Base-by-base conservation (phyloP, 2,329 filamentous ascomycete species). In the Calycina herbarum region DNA sequence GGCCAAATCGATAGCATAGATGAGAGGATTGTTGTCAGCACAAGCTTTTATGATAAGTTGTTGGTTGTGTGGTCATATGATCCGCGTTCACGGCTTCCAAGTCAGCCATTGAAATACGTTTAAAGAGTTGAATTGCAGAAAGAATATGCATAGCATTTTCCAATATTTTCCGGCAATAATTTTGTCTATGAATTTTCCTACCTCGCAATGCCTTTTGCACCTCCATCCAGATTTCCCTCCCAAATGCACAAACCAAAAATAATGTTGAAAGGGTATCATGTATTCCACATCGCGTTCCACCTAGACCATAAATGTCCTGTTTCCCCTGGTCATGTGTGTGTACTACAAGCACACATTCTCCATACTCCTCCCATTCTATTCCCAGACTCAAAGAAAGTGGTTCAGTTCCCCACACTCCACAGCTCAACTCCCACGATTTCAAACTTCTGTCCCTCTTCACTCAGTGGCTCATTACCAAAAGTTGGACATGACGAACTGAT, bases 381-480 rank as follows among this genome's bases (percentile, higher is more conserved):
- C 48, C 20, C 38, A 17, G 35, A 38, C 35, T 15, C 13, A 15
- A 27, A 24, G 20, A 13, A 51, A 51, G n/a, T 11, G 20, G 48
- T 45, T 56, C 48, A 63, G 66, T 75, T 76, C n/a, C 95, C 94
- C 72, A 98, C 85, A 75, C 92, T 93, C 95, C 95, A 99, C 11
- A 98, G 79, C 79, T 99, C 95, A 1, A 97, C 91, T 1, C 93
- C 94, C 38, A 97, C 76, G 13, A 99, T 86, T 67, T 93, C 91
- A 75, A 98, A 99, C 77, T 96, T 97, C 67, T 89, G 88, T 0
- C 94, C 95, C 74, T 96, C 92, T 64, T 97, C 94, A 73, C 94
- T 97, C 61, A 99, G 80, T 10, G 91, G 89, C 80, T 97, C 94
- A 72, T 99, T 99, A 0, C 93, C 93, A 79, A 98, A 99, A 0